Base-by-base conservation (phyloP, 2,329 filamentous ascomycete species). In the Cladosporium sp. region DNA sequence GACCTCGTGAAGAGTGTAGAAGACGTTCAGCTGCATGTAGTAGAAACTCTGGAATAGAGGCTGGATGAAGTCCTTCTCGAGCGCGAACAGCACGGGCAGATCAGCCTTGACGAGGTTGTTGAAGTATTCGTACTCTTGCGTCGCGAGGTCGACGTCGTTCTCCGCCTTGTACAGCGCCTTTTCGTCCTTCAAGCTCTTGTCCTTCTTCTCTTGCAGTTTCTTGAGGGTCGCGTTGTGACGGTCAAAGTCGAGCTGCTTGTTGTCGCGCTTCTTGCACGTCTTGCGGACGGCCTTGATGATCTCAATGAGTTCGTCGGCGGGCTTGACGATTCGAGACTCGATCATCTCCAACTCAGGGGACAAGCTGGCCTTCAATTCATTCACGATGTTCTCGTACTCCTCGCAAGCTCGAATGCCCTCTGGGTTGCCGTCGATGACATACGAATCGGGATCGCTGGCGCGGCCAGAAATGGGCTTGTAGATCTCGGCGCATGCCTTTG, bases 21-120 rank as follows among this genome's bases (percentile, higher is more conserved):
- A 99, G 64, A 99, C 90, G 74, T 99, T 99, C 64, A 99, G 84
- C 75, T 99, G 94, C 94, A 99, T 99, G 80, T 97, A 99, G 77
- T 99, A 99, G 78, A 99, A 99, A 9, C 90, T 96, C 73, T 97
- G 94, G 81, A 99, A 99, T 7, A 99, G 84, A 2, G 94, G 94
- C 65, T 90, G 87, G 73, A 99, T 99, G 73, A 99, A 97, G 73
- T 97, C 89, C 62, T 87, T 84, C 74, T 99, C 94, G 17, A 99
- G 84, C 7, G 78, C 74, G 74, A 99, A 99, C 10, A 99, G 83
- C 74, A 91, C 91, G 25, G 94, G 94, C 62, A 99, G 79, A 76
- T 99, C 94, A 17, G 95, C 90, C 78, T 99, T 99, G 61, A 99
- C 83, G 52, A 99, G 80, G 69, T 97, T 91, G 77, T 99, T 99